phyloP scores from a whole-genome alignment of 106 monocot genomes.

The Gastrodia elata region DNA sequence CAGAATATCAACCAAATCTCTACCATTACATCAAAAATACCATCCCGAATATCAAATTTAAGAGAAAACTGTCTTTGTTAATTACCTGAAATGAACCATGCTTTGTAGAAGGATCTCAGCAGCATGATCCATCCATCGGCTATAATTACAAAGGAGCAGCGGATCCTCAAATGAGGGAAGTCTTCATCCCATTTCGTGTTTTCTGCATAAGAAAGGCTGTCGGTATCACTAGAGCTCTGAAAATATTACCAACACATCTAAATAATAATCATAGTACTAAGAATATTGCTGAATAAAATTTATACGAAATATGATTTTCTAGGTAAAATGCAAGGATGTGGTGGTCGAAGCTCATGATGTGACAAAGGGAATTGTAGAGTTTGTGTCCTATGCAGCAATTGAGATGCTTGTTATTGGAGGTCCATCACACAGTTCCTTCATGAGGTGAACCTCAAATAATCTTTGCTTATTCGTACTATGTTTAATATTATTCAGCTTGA shows the following conservation, averaged over 20 bases:
- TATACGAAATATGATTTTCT: background rate
- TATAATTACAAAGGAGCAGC: background rate
- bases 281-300: background rate
- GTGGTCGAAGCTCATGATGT: conserved; percentile 29
- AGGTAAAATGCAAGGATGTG: conserved; percentile 27
- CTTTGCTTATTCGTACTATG: no score
- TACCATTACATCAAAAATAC: no score
- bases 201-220: conserved; percentile 45
- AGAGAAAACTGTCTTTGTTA: no score
- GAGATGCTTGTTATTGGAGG: conserved; percentile 41
- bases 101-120: background rate
- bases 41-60: no score
- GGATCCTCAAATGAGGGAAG: conserved; percentile 21
- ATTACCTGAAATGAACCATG: no score
- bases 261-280: no score
- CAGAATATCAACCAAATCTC: no score
- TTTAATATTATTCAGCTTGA: no score
- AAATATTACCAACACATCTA: background rate
- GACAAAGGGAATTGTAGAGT: conserved; percentile 30
- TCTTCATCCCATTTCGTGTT: conserved; percentile 36
- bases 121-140: background rate
- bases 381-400: conserved; percentile 22
- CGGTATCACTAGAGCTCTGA: background rate
- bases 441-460: no score
- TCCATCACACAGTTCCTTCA: conserved; percentile 23